A percentile compares a stretch with the other conserved stretches of the same genome.
Evolutionary conservation across 306 rosid genomes (phyloP).

Genomic region (Cicer judaicum): DNA sequence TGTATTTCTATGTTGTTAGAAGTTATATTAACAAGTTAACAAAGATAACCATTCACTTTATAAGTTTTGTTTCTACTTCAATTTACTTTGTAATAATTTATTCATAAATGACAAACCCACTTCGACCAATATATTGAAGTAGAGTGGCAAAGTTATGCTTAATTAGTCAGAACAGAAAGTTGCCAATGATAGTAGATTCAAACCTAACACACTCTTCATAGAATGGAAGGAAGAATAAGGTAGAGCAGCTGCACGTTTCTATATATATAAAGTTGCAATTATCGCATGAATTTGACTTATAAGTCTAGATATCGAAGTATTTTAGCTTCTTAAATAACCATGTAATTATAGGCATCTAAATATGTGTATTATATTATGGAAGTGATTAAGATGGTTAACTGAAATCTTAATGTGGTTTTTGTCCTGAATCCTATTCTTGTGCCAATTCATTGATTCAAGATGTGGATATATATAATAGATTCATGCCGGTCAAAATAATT

Average conservation of each 20-base stretch:
- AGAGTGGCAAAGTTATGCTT: constrained; percentile 8
- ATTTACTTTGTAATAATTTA: too few species aligned
- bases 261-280: neutral
- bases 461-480: neutral
- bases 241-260: neutral
- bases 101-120: too few species aligned
- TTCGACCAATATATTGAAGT: too few species aligned
- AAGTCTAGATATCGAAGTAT: neutral
- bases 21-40: too few species aligned
- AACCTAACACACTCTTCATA: constrained; percentile 42
- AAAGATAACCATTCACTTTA: too few species aligned
- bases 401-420: constrained; percentile 32
- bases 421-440: constrained; percentile 35
- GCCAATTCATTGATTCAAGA: constrained; percentile 1
- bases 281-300: constrained; percentile 37
- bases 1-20: too few species aligned
- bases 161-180: constrained; percentile 7
- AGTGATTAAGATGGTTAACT: constrained; percentile 41
- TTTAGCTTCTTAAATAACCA: constrained; percentile 38
- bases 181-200: constrained; percentile 21
- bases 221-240: constrained; percentile 17
- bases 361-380: constrained; percentile 6
- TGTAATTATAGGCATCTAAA: constrained; percentile 26
- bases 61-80: too few species aligned
- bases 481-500: neutral